Percentiles rank a stretch among this genome's conserved stretches.
phyloP scores from a whole-genome alignment of 2,329 filamentous ascomycete species.

The Tolypocladium inflatum region DNA sequence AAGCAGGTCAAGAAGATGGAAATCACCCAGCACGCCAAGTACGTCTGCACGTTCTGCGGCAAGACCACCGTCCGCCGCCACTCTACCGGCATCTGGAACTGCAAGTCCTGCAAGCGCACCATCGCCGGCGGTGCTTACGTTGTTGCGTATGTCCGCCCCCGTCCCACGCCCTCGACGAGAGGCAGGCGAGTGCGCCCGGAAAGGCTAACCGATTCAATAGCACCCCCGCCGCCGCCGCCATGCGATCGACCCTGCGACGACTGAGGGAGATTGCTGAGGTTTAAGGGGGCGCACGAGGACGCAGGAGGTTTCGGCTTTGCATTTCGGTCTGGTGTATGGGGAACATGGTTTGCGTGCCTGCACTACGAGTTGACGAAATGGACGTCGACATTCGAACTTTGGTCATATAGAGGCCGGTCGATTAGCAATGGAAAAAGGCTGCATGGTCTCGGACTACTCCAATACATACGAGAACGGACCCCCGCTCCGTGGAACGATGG shows the following conservation, averaged over 20 bases:
- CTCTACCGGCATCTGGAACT: constrained; percentile 93
- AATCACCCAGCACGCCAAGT: constrained; percentile 96
- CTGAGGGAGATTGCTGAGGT: constrained; percentile 96
- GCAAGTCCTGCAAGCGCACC: constrained; percentile 90
- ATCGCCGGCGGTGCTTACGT: constrained; percentile 69
- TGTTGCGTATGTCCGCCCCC: constrained; percentile 69
- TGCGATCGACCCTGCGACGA: constrained; percentile 92
- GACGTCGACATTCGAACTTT: constrained; percentile 30
- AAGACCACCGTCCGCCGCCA: constrained; percentile 90
- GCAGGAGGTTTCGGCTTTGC: constrained; percentile 28
- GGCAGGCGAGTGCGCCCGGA: neutral
- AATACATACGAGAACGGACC: constrained; percentile 9
- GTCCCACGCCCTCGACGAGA: neutral
- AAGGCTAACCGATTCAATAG: constrained; percentile 34
- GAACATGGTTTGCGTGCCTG: constrained; percentile 33
- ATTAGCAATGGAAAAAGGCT: constrained; percentile 33
- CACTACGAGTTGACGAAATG: constrained; percentile 31
- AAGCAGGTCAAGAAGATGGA: constrained; percentile 99
- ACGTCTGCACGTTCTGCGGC: constrained; percentile 97
- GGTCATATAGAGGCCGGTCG: constrained; percentile 30
- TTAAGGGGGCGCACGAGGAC: constrained; percentile 39
- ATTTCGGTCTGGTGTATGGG: constrained; percentile 38
- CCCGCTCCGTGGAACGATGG: neutral
- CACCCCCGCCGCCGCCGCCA: constrained; percentile 86
- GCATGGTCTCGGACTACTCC: constrained; percentile 22